Conservation (phyloP, 176 grass and related monocot species). For the Elymus sibiricus region DNA sequence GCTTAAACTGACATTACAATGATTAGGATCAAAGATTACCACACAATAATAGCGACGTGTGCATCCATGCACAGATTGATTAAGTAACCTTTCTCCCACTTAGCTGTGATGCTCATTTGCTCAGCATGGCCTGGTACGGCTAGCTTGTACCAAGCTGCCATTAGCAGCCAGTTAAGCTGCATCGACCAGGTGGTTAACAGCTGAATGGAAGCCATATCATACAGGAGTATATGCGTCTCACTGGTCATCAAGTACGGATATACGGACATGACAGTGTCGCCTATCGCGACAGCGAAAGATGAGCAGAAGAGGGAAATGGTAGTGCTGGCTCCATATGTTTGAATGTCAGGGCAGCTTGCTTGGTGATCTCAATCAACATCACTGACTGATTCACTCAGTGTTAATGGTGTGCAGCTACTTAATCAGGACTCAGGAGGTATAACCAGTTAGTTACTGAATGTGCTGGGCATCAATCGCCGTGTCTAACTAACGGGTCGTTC, state of each 20-base stretch:
- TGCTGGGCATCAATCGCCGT: not conserved
- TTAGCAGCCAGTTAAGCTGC: not conserved
- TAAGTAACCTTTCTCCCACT: not conserved
- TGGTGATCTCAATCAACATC: constrained; percentile 28
- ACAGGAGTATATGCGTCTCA: not conserved
- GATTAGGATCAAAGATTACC: constrained; percentile 6
- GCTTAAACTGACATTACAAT: constrained; percentile 11
- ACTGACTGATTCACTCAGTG: not conserved
- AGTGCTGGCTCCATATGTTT: constrained; percentile 21
- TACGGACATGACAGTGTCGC: not conserved
- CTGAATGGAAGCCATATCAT: not conserved
- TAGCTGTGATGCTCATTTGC: constrained; percentile 14
- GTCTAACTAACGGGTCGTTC: not conserved
- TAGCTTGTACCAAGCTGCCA: constrained; percentile 18
- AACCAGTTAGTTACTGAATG: not conserved
- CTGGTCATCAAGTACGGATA: not conserved
- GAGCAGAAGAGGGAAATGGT: no score
- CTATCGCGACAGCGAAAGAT: constrained; percentile 3
- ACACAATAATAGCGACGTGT: not conserved
- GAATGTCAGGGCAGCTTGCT: constrained; percentile 13
- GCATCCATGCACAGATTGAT: not conserved
- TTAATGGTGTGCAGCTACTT: not conserved
- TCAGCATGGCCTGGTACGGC: not conserved
- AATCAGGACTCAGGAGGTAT: not conserved
- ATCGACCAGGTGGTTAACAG: constrained; percentile 5